These are phyloP conservation scores for Daldinia caldariorum DNA, from an alignment of 495 filamentous ascomycete species.

Conservation along the genomic window DNA sequence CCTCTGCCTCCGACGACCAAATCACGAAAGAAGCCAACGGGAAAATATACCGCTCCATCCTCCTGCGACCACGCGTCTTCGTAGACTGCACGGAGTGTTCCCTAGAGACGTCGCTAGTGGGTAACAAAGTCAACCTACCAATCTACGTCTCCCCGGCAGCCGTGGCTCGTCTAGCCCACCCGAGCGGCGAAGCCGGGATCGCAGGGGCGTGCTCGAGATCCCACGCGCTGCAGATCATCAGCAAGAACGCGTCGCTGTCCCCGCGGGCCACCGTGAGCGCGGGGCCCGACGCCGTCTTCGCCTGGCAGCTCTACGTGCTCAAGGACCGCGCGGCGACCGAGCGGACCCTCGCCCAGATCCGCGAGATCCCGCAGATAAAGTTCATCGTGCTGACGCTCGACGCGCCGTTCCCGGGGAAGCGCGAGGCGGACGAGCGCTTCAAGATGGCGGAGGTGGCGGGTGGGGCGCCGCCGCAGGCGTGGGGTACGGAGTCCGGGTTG, in stretches of 20 bases:
- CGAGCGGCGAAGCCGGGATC: constrained; percentile 78
- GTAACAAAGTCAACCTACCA: constrained; percentile 68
- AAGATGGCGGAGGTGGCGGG: constrained; percentile 53
- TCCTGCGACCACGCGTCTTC: constrained; percentile 82
- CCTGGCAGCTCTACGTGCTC: constrained; percentile 85
- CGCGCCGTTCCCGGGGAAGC: constrained; percentile 80
- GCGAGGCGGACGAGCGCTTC: constrained; percentile 76
- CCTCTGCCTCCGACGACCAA: constrained; percentile 79
- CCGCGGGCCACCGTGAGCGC: constrained; percentile 76
- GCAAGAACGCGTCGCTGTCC: constrained; percentile 79
- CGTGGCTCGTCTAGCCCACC: constrained; percentile 80
- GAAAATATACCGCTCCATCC: constrained; percentile 73
- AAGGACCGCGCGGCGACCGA: constrained; percentile 75
- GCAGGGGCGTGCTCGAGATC: constrained; percentile 73
- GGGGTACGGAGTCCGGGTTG: constrained; percentile 73
- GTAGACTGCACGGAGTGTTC: constrained; percentile 73
- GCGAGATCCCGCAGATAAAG: constrained; percentile 70
- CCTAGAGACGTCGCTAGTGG: constrained; percentile 70
- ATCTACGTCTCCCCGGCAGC: constrained; percentile 80
- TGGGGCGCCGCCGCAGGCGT: constrained; percentile 50
- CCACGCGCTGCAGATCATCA: constrained; percentile 77
- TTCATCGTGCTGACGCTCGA: constrained; percentile 82
- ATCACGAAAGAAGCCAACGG: constrained; percentile 75
- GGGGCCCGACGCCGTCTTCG: constrained; percentile 71
- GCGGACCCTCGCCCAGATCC: constrained; percentile 70